A percentile compares a stretch with the other conserved stretches of the same genome.
Evolutionary conservation across 2,329 filamentous ascomycete genomes (phyloP).

Genomic region (Esteya vermicola): DNA sequence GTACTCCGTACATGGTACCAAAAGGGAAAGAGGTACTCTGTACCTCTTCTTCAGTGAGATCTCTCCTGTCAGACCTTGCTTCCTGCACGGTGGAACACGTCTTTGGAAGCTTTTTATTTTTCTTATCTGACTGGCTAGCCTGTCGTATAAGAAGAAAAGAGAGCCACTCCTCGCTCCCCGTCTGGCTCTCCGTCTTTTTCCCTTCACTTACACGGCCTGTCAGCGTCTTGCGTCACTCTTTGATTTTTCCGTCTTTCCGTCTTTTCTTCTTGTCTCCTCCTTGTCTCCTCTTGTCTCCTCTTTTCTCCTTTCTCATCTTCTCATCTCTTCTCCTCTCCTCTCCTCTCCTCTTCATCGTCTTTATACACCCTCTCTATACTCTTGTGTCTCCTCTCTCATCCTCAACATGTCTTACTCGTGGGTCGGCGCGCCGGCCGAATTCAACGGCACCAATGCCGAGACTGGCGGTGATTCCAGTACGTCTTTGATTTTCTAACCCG

Average conservation of each 20-base stretch:
- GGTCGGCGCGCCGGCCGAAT: slow-evolving; percentile 41
- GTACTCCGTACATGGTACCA: too few relatives aligned
- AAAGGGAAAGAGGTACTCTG: too few relatives aligned
- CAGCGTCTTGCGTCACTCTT: neutral
- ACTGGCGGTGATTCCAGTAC: slow-evolving; percentile 68
- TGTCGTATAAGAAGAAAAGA: too few relatives aligned
- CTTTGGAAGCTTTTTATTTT: too few relatives aligned
- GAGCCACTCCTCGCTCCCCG: too few relatives aligned
- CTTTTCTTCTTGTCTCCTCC: neutral
- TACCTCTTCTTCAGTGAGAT: too few relatives aligned
- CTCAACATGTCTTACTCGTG: slow-evolving; percentile 43
- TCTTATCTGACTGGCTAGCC: too few relatives aligned
- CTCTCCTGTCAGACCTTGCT: too few relatives aligned
- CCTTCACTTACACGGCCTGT: too few relatives aligned
- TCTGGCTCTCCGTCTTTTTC: too few relatives aligned
- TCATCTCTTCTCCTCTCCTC: neutral
- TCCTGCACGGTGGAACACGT: too few relatives aligned
- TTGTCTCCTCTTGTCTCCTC: neutral
- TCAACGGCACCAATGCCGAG: slow-evolving; percentile 49
- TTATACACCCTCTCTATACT: neutral
- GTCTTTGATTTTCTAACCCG: slow-evolving; percentile 25
- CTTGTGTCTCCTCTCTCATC: neutral
- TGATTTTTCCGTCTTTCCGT: neutral
- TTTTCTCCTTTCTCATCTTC: neutral
- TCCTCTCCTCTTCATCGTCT: neutral